Evolutionary conservation across 2,329 filamentous ascomycete species (phyloP), one percentile per base, ranked within the genome.

Genomic region (Ramichloridium luteum): DNA sequence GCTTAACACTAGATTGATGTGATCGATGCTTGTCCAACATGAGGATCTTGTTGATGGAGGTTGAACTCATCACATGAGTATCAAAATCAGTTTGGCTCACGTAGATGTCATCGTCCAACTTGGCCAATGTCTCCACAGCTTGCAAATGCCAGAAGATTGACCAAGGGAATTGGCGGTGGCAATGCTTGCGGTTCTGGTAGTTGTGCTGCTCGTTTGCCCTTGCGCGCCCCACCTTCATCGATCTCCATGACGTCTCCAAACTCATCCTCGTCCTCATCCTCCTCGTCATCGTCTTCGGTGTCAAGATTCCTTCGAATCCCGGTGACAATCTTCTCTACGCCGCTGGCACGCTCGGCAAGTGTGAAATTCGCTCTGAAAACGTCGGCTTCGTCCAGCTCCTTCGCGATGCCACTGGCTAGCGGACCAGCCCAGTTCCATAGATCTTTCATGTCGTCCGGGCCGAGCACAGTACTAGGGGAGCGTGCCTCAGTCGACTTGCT

Each of bases 321-420:
- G 1, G 81, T 88, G 22, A 75, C 67, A 27, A 86, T 77, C 45
- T 73, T 77, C 47, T 80, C 70, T 8, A 78, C 55, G 5, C 81
- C 82, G 36, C 53, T 49, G 36, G 70, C 72, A 31, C 70, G 67
- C 61, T 90, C 83, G 46, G 77, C 76, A 3, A 72, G 62, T 2
- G 80, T 88, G 53, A 75, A 90, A 35, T 76, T 66, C 34, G 80
- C 76, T n/a, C 62, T 60, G 46, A 65, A 70, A 41, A 73, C 61
- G n/a, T 27, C 42, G 15, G 41, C 46, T 5, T 35, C 31, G 8
- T 34, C 34, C 28, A 47, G 34, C 6, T 33, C 35, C 4, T 27
- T 28, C 11, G 38, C 32, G 51, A 60, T 54, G 43, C 54, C 49
- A 27, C 65, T 66, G 26, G 61, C 64, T 34, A 59, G 59, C n/a